These are phyloP conservation scores for Ophiostoma perfectum DNA, from an alignment of 2,329 filamentous ascomycete genomes.

Conservation along the genomic window DNA sequence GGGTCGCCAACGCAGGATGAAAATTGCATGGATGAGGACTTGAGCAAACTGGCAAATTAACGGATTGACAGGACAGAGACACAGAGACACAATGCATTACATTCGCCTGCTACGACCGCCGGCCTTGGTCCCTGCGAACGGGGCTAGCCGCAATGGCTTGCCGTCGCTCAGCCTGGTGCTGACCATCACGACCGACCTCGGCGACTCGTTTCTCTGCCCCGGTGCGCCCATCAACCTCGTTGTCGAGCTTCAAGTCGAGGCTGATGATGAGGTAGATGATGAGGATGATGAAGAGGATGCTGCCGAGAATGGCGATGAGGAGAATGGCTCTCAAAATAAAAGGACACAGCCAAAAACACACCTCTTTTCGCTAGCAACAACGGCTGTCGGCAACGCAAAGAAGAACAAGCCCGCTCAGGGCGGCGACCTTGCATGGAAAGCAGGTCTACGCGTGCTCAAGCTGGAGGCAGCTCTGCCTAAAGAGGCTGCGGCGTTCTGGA, in stretches of 20 bases:
- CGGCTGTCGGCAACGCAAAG: not conserved
- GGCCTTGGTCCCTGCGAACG: slow-evolving; percentile 29
- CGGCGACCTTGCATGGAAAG: slow-evolving; percentile 28
- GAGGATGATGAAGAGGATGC: not conserved
- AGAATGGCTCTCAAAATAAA: not conserved
- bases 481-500: slow-evolving; percentile 13
- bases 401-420: slow-evolving; percentile 9
- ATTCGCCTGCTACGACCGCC: slow-evolving; percentile 48
- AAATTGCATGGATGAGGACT: slow-evolving; percentile 1
- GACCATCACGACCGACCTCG: slow-evolving; percentile 53
- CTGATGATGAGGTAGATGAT: not conserved
- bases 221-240: slow-evolving; percentile 41
- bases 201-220: slow-evolving; percentile 50
- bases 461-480: slow-evolving; percentile 31
- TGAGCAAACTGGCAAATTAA: too few relatives aligned
- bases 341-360: not conserved
- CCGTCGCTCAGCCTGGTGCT: slow-evolving; percentile 43
- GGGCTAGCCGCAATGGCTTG: slow-evolving; percentile 24
- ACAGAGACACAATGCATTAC: slow-evolving; percentile 47
- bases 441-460: slow-evolving; percentile 37
- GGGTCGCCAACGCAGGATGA: not conserved
- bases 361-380: not conserved
- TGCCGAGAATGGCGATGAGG: not conserved
- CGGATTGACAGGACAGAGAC: too few relatives aligned
- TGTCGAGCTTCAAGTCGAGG: slow-evolving; percentile 28